phyloP scores from a whole-genome alignment of 306 rosid genomes.

The Cicer arietinum region DNA sequence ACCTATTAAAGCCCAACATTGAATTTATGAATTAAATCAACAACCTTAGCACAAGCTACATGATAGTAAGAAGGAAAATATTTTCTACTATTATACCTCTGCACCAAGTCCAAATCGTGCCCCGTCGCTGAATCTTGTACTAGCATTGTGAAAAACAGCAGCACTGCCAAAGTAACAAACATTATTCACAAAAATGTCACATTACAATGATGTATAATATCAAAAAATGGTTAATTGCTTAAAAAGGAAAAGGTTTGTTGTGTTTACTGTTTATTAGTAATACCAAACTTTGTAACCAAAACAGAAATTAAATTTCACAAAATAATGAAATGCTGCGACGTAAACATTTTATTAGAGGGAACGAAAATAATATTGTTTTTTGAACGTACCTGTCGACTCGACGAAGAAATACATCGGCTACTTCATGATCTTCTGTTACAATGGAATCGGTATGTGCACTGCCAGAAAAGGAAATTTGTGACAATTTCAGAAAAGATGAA shows the following conservation, averaged over 20 bases:
- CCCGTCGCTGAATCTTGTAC: constrained; percentile 95
- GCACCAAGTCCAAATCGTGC: constrained; percentile 98
- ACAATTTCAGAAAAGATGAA: constrained; percentile 35
- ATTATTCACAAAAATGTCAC: constrained; percentile 13
- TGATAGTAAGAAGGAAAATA: constrained; percentile 5
- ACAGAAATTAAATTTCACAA: not conserved
- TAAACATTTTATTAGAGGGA: constrained; percentile 17
- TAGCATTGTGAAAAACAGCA: constrained; percentile 97
- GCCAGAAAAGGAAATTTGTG: constrained; percentile 46
- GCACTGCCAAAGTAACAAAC: constrained; percentile 68
- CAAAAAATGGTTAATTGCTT: constrained; percentile 24
- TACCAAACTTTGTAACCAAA: not conserved
- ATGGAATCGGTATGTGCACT: constrained; percentile 97
- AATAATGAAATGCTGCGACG: constrained; percentile 13
- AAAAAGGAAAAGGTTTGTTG: not conserved
- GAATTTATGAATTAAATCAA: not conserved
- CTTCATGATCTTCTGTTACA: constrained; percentile 76
- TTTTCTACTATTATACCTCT: constrained; percentile 63
- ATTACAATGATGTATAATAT: not conserved
- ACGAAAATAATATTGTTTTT: not conserved
- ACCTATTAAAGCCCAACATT: constrained; percentile 58
- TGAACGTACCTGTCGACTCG: constrained; percentile 84
- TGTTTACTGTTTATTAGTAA: constrained; percentile 33
- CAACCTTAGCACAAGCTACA: constrained; percentile 19
- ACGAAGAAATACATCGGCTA: constrained; percentile 68